Evolutionary conservation across 495 filamentous ascomycete genomes (phyloP), one percentile per base, ranked within the genome.

Genomic region (Lasiosphaeria hispida): DNA sequence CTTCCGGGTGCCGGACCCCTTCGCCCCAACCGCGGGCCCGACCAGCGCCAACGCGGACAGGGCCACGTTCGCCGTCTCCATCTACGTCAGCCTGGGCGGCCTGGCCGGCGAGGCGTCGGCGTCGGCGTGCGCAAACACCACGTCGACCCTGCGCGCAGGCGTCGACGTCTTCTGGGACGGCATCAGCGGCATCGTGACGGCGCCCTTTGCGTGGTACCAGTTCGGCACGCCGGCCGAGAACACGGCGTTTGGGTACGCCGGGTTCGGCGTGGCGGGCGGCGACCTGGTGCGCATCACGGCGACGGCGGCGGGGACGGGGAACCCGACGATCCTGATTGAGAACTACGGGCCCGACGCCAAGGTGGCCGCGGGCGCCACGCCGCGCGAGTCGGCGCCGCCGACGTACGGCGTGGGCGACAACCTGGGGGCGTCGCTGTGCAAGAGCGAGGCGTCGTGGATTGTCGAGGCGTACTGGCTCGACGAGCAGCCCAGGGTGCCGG

Each of bases 131-230:
- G 10, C 39, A 5, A n/a, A 15, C 18, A 36, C 38, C 40, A 2
- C 30, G 3, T 15, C 40, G 1, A 19, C 60, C 10, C 57, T 70
- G 7, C 65, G 68, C 17, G 65, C 63, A 0, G 68, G 68, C 0
- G 60, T 70, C 15, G 68, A 70, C 18, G 51, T 68, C 34, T 64
- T 68, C 41, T 66, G 36, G 15, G 66, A 70, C 17, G 63, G 59
- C 18, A 60, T 49, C 18, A 6, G 57, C 2, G 67, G 55, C n/a
- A 61, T 54, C 0, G 14, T 17, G 33, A 54, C 59, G 58, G 49
- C 18, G 9, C 65, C 65, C 0, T 58, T 57, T 4, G 68, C 55
- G 14, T 70, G 68, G 68, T 60, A 55, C 36, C 63, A 70, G 33
- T 59, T 44, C 14, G 44, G 18, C 7, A 47, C 14, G 9, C 37